A percentile compares a stretch with the other conserved stretches of the same genome.
Conservation (phyloP, 768 basidiomycete genomes). For the Boletus rubescentipes region DNA sequence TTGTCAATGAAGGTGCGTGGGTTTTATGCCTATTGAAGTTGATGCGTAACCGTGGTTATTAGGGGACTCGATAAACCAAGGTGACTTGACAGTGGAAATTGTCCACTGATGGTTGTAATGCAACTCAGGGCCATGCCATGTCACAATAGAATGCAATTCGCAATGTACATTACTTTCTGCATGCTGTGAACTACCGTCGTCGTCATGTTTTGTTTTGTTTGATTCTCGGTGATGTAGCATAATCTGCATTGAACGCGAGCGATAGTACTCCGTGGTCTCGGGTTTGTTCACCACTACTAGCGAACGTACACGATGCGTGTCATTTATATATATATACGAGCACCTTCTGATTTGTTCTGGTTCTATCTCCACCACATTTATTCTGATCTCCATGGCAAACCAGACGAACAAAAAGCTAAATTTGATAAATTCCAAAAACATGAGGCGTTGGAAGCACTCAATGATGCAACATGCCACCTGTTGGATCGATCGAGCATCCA, state of each 20-base stretch:
- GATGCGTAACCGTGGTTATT: conserved; percentile 10
- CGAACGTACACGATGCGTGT: too few species aligned
- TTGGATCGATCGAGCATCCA: not conserved
- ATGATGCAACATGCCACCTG: not conserved
- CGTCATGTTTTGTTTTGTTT: not conserved
- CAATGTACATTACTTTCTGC: conserved; percentile 19
- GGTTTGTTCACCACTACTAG: not conserved
- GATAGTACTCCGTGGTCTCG: not conserved
- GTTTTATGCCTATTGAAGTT: not conserved
- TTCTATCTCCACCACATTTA: not conserved
- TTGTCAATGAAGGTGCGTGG: conserved; percentile 76
- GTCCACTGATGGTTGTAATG: conserved; percentile 47
- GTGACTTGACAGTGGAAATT: conserved; percentile 89
- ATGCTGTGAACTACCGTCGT: conserved; percentile 4
- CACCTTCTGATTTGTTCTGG: too few species aligned
- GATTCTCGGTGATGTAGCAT: not conserved
- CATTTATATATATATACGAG: too few species aligned
- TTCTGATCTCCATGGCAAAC: not conserved
- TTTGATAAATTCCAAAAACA: not conserved
- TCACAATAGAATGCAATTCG: conserved; percentile 16
- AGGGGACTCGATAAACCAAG: conserved; percentile 95
- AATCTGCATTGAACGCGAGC: too few species aligned
- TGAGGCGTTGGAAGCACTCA: not conserved
- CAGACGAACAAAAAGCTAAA: not conserved
- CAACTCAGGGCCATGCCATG: not conserved